Evolutionary conservation across 495 filamentous ascomycete species (phyloP), one percentile per base, ranked within the genome.

Genomic region (Aspergillus egyptiacus): DNA sequence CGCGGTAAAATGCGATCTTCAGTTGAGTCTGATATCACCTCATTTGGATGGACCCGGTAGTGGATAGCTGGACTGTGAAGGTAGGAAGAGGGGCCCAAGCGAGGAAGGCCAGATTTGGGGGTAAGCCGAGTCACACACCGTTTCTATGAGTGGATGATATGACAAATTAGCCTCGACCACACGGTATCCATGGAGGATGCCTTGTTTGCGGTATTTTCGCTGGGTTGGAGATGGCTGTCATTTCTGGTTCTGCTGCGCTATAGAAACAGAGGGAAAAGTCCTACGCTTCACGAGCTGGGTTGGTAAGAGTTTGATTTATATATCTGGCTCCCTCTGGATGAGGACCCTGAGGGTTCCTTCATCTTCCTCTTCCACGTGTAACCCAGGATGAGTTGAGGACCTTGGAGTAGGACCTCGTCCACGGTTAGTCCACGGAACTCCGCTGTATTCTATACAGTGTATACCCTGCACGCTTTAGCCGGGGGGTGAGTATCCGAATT

Each of bases 331-430:
- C 41, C 41, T 28, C 41, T 36, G 17, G 14, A 11, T 47, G 44
- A 38, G 44, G 36, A 47, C 44, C 44, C 44, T 37, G 44, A 33
- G 38, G 44, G 33, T 37, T 28, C 32, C n/a, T n/a, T 36, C 44
- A 5, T 28, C 13, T 19, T 33, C 15, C 8, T 20, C 34, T 15
- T 37, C 9, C 34, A 22, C 1, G 9, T n/a, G 34, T 37, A 2
- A 4, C 10, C 25, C 25, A 5, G 23, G 23, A 17, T 14, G 13
- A 2, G 19, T 2, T 20, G 8, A 25, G 19, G 28, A 14, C 28
- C 11, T 17, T 1, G 8, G 41, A 17, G n/a, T 0, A 33, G 28
- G 9, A 37, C 7, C n/a, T n/a, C n/a, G n/a, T n/a, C n/a, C n/a
- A n/a, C n/a, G n/a, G n/a, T n/a, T n/a, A n/a, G n/a, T n/a, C n/a